phyloP scores from a whole-genome alignment of 352 stramenopile genomes.

The Pythium dissimile region DNA sequence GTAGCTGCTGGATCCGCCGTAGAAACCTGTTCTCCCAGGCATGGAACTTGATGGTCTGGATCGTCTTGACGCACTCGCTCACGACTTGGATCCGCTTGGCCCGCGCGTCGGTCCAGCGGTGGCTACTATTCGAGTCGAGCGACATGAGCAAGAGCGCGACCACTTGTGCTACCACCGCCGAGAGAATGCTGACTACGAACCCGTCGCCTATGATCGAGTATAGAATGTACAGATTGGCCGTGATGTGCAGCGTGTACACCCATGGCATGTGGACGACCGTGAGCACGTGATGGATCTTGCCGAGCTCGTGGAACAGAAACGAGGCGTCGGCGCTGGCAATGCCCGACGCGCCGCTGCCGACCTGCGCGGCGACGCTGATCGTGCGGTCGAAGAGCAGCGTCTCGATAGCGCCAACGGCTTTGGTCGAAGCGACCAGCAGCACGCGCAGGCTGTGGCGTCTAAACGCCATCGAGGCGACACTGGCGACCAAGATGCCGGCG shows the following conservation, averaged over 20 bases:
- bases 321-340: slow-evolving; percentile 10
- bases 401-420: slow-evolving; percentile 16
- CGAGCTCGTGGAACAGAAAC: slow-evolving; percentile 22
- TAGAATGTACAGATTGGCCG: slow-evolving; percentile 12
- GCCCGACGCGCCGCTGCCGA: background rate
- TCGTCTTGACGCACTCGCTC: slow-evolving; percentile 23
- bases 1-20: slow-evolving; percentile 1
- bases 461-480: background rate
- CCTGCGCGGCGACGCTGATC: background rate
- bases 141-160: slow-evolving; percentile 10
- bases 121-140: slow-evolving; percentile 9
- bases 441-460: slow-evolving; percentile 11
- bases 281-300: slow-evolving; percentile 22
- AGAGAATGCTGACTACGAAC: slow-evolving; percentile 20
- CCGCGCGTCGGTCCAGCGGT: slow-evolving; percentile 1
- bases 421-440: slow-evolving; percentile 6
- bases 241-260: slow-evolving; percentile 7
- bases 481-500: background rate
- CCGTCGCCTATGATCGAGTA: slow-evolving; percentile 20
- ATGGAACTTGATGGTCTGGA: slow-evolving; percentile 27
- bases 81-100: slow-evolving; percentile 18
- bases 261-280: slow-evolving; percentile 18
- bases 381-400: slow-evolving; percentile 21
- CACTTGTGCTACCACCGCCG: slow-evolving; percentile 10
- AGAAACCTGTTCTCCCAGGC: slow-evolving; percentile 21